Base-by-base conservation (phyloP, 2,329 filamentous ascomycete species). In the Xylaria polymorpha region DNA sequence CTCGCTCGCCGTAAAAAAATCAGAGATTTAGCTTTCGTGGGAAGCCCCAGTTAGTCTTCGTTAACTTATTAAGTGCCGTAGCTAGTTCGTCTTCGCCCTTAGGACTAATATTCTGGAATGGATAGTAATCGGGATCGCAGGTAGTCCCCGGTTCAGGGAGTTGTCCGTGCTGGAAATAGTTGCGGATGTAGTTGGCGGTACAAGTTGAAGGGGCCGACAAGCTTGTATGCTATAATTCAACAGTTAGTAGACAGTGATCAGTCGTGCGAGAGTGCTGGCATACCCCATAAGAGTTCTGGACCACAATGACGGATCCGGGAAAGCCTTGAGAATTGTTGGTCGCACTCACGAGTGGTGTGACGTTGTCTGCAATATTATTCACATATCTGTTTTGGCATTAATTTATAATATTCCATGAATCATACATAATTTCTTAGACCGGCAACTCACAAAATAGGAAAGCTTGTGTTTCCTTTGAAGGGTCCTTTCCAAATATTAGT, bases 221-320 rank as follows among this genome's bases (percentile, higher is more conserved):
- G 15, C 81, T 82, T 7, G 85, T 87, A 69, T 90, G 88, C 83
- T 86, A 57, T 3, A 37, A 25, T n/a, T 20, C 5, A 35, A 53
- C 0, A n/a, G 29, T 66, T 29, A 66, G 51, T 8, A 43, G 5
- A 35, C 29, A 50, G 14, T 39, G 10, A 46, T 58, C 7, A 1
- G 25, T 3, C 1, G 4, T 15, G 41, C 15, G 5, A 15, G 61
- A 8, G 43, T 39, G 10, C 15, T 29, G 39, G 77, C 83, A 77
- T 79, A 85, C 85, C 4, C 86, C 86, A 48, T 84, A 87, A 0
- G 83, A 83, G 53, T 86, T 83, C 72, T 86, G 84, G 14, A 83
- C 79, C 32, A 87, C 74, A 6, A 87, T 77, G 0, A 81, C 79
- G 0, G 84, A 85, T 15, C 80, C 81, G 0, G 79, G 79, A 60